Percentiles rank a stretch among this genome's conserved stretches.
phyloP scores from a whole-genome alignment of 2,329 filamentous ascomycete species.

The Aureobasidium sp. region DNA sequence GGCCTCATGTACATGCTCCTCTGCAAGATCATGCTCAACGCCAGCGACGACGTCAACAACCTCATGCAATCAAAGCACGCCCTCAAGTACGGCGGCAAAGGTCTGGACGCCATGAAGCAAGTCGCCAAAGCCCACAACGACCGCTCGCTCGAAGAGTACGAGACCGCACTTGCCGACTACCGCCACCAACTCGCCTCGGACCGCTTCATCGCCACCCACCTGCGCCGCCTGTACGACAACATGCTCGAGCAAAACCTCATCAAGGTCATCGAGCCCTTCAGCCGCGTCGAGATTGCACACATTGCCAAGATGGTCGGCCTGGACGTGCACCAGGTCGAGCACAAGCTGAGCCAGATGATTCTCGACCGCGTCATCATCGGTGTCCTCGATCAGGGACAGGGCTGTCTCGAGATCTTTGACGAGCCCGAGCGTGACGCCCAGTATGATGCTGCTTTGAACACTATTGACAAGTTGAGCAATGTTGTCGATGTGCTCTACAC shows the following conservation, averaged over 20 bases:
- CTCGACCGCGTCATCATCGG: slow-evolving; percentile 98
- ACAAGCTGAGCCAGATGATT: slow-evolving; percentile 99
- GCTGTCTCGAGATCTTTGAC: slow-evolving; percentile 93
- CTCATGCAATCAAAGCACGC: slow-evolving; percentile 95
- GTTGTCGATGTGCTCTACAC: slow-evolving; percentile 97
- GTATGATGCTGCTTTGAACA: slow-evolving; percentile 89
- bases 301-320: slow-evolving; percentile 96
- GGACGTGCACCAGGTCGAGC: slow-evolving; percentile 93
- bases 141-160: slow-evolving; percentile 93
- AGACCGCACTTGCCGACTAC: slow-evolving; percentile 82
- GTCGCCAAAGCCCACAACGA: slow-evolving; percentile 93
- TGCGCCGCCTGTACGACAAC: slow-evolving; percentile 90
- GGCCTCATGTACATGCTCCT: slow-evolving; percentile 98
- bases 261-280: slow-evolving; percentile 99
- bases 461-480: slow-evolving; percentile 93
- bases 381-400: slow-evolving; percentile 93
- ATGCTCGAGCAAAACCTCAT: slow-evolving; percentile 99
- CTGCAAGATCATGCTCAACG: slow-evolving; percentile 99
- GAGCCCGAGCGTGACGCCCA: slow-evolving; percentile 89
- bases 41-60: slow-evolving; percentile 90
- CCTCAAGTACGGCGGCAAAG: slow-evolving; percentile 89
- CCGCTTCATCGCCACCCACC: slow-evolving; percentile 92
- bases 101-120: slow-evolving; percentile 98
- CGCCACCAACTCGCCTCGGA: slow-evolving; percentile 91
- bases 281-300: slow-evolving; percentile 90